These are phyloP conservation scores for Colletotrichum sp. DNA, from an alignment of 2,329 filamentous ascomycete species.

Conservation along the genomic window DNA sequence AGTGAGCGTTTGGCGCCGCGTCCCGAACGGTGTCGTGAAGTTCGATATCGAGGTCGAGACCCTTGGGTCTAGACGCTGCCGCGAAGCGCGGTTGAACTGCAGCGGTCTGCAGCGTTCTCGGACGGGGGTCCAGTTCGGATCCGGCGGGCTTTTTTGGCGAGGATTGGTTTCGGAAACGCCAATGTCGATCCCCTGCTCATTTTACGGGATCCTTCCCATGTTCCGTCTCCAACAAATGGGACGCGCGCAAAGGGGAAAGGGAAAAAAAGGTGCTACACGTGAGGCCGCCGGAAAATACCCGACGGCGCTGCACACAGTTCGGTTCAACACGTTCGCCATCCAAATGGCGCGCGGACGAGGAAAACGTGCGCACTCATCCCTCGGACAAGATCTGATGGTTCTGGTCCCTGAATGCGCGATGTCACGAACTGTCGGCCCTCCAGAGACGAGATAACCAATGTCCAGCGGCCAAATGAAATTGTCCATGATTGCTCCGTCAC, in stretches of 20 bases:
- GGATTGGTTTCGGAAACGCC: slow-evolving; percentile 1
- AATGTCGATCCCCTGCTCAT: not conserved
- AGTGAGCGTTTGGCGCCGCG: not conserved
- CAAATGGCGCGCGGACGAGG: not conserved
- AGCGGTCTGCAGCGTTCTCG: not conserved
- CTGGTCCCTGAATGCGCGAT: not conserved
- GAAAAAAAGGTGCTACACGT: not conserved
- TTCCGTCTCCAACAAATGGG: not conserved
- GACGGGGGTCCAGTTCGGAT: not conserved
- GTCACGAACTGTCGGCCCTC: not conserved
- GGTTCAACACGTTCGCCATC: not conserved
- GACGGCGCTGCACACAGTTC: not conserved
- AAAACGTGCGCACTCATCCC: not conserved
- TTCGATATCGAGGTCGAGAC: not conserved
- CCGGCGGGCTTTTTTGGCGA: not conserved
- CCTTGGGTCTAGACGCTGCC: not conserved
- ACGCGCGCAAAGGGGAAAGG: not conserved
- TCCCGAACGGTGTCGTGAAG: not conserved
- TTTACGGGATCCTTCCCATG: not conserved
- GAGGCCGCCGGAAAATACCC: not conserved
- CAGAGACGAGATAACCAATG: not conserved
- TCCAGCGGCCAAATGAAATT: not conserved
- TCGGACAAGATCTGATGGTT: not conserved
- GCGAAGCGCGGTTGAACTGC: not conserved
- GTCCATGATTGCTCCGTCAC: not conserved